Base-by-base conservation (phyloP, 768 basidiomycete genomes). In the Cystofilobasidium macerans region DNA sequence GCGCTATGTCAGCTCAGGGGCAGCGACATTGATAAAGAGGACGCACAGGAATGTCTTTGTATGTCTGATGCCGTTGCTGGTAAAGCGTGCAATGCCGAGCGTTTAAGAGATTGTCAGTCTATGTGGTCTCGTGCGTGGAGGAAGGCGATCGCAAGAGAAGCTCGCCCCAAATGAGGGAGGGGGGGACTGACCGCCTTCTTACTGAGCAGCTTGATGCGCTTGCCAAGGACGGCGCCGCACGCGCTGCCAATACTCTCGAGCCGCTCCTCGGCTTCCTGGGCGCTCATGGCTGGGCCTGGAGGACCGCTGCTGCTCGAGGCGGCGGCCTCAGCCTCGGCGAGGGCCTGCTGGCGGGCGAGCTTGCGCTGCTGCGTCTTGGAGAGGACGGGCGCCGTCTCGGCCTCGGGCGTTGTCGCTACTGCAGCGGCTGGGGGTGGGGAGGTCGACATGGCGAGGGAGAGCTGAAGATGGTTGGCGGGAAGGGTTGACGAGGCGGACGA, bases 361-460 rank as follows among this genome's bases (percentile, higher is more conserved):
- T 54, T 54, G 51, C 51, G 51, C 18, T 22, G 51, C 30, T 54
- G 51, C 9, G 51, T 54, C 51, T 54, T 54, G 26, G 51, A 54
- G 51, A 54, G 51, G n/a, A n/a, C n/a, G n/a, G n/a, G n/a, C n/a
- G n/a, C n/a, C n/a, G n/a, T n/a, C 24, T 48, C 13, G 45, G 45
- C 13, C 45, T 18, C 20, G 45, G 20, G 9, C 2, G 51, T 5
- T 30, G 48, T 3, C 13, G 48, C 13, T 14, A 30, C 28, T 6
- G 51, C 28, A 5, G 51, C 28, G 9, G 51, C 28, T 16, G 51
- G 51, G 28, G 51, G 22, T 12, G 51, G 18, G 8, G 51, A 16
- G 28, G 26, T 3, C 18, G 51, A 28, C 51, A 54, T 54, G 51
- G 51, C 14, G 51, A 1, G 2, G 30, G 28, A 12, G 30, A 54